phyloP scores from a whole-genome alignment of 495 filamentous ascomycete species.

The Daldinia loculata region DNA sequence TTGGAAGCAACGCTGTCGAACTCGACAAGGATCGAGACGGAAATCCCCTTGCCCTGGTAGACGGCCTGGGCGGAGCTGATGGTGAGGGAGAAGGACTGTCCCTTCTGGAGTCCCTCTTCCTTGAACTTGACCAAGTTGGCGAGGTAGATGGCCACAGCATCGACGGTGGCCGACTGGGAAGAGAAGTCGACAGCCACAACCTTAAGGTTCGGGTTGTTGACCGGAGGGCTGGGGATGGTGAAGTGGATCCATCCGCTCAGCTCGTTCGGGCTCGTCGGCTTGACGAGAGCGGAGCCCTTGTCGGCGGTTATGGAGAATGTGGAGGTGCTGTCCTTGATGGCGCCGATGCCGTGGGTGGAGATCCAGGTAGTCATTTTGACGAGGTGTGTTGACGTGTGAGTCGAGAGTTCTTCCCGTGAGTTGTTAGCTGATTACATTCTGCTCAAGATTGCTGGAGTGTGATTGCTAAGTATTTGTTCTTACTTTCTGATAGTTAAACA shows the following conservation, averaged over 20 bases:
- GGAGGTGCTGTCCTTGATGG: constrained; percentile 2
- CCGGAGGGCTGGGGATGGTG: constrained; percentile 13
- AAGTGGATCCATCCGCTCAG: constrained; percentile 9
- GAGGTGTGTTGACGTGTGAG: background rate
- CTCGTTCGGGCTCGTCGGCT: background rate
- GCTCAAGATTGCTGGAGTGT: background rate
- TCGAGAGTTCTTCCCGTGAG: background rate
- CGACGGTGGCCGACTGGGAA: background rate
- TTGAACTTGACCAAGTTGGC: background rate
- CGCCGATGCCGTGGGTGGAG: constrained; percentile 10
- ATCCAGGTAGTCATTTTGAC: constrained; percentile 7
- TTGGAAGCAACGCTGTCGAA: background rate
- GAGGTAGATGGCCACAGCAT: background rate
- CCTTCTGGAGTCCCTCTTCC: background rate
- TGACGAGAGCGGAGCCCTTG: constrained; percentile 2
- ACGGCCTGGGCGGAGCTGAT: background rate
- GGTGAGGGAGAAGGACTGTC: background rate
- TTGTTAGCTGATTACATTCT: background rate
- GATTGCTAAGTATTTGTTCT: background rate
- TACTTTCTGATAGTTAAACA: background rate
- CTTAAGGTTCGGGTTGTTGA: constrained; percentile 4
- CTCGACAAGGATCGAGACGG: background rate
- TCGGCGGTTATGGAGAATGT: constrained; percentile 1
- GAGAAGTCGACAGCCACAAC: background rate
- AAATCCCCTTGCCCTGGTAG: constrained; percentile 3